Percentiles rank a stretch among this genome's conserved stretches.
These are phyloP conservation scores for Musa itinerans DNA, from an alignment of 176 grass and related monocot species.

Conservation along the genomic window DNA sequence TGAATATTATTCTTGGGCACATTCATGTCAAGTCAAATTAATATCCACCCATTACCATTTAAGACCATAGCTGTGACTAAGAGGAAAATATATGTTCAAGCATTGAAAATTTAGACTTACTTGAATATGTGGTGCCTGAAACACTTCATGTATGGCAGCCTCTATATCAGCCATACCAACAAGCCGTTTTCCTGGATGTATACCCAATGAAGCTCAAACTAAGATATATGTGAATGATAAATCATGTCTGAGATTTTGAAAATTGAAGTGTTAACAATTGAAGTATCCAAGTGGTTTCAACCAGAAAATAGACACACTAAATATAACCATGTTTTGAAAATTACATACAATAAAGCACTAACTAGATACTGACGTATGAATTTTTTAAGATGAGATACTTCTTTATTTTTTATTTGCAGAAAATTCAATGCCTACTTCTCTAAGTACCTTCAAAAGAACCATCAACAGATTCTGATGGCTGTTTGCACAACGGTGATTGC, in stretches of 20 bases:
- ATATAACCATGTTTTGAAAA: background rate
- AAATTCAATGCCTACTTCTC: slow-evolving; percentile 2
- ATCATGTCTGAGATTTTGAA: background rate
- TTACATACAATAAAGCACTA: slow-evolving; percentile 9
- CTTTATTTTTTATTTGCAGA: background rate
- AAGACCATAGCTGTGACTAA: background rate
- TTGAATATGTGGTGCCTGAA: slow-evolving; percentile 96
- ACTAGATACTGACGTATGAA: slow-evolving; percentile 1
- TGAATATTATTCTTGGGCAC: background rate
- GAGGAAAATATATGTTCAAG: background rate
- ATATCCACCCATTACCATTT: background rate
- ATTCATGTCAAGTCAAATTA: background rate
- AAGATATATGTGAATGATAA: background rate
- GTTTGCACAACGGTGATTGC: slow-evolving; percentile 31
- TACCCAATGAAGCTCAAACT: slow-evolving; percentile 1
- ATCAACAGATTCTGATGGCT: slow-evolving; percentile 17
- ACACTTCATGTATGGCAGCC: slow-evolving; percentile 83
- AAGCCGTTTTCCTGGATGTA: slow-evolving; percentile 43
- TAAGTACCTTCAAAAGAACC: slow-evolving; percentile 15
- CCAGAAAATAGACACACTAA: background rate
- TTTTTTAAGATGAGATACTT: background rate
- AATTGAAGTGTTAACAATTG: background rate
- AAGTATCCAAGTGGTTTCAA: background rate
- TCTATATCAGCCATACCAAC: slow-evolving; percentile 89
- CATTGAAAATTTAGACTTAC: slow-evolving; percentile 31